Evolutionary conservation across 164 flowering plant species (phyloP).

Genomic region (Hamamelis virginiana): DNA sequence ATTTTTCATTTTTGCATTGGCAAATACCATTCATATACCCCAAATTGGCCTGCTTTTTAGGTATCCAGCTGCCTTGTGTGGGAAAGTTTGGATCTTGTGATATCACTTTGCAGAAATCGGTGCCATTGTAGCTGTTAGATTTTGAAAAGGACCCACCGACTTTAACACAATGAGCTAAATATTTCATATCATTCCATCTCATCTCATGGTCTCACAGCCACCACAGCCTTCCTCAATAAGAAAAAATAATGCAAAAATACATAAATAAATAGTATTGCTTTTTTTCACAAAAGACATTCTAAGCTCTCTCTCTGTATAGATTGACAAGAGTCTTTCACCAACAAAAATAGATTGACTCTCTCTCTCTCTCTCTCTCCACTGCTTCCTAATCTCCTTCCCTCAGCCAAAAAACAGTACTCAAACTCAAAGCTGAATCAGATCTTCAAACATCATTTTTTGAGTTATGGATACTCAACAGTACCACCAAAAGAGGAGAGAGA

Average conservation of each 20-base stretch:
- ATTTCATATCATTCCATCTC: slow-evolving; percentile 11
- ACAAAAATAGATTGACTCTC: slow-evolving; percentile 9
- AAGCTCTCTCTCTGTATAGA: slow-evolving; percentile 10
- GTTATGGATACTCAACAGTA: slow-evolving; percentile 35
- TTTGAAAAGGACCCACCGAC: slow-evolving; percentile 29
- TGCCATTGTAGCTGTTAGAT: slow-evolving; percentile 21
- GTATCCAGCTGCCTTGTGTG: neutral
- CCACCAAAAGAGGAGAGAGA: slow-evolving; percentile 16
- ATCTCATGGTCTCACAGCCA: neutral
- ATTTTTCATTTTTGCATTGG: too few species aligned
- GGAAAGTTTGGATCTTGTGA: slow-evolving; percentile 21
- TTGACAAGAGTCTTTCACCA: slow-evolving; percentile 20
- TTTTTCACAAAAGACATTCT: slow-evolving; percentile 14
- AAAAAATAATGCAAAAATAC: slow-evolving; percentile 6
- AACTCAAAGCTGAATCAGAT: slow-evolving; percentile 8
- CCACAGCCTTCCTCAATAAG: slow-evolving; percentile 19
- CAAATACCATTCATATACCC: too few species aligned
- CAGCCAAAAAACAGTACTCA: slow-evolving; percentile 4
- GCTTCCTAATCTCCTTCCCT: slow-evolving; percentile 29
- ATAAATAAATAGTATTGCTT: neutral
- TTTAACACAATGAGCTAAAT: slow-evolving; percentile 19
- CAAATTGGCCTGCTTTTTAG: neutral
- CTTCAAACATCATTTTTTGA: slow-evolving; percentile 4
- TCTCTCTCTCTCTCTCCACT: slow-evolving; percentile 24
- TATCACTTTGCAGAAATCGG: too few species aligned